Evolutionary conservation across 306 rosid genomes (phyloP), one percentile per base, ranked within the genome.

Genomic region (Fragaria iinumae): DNA sequence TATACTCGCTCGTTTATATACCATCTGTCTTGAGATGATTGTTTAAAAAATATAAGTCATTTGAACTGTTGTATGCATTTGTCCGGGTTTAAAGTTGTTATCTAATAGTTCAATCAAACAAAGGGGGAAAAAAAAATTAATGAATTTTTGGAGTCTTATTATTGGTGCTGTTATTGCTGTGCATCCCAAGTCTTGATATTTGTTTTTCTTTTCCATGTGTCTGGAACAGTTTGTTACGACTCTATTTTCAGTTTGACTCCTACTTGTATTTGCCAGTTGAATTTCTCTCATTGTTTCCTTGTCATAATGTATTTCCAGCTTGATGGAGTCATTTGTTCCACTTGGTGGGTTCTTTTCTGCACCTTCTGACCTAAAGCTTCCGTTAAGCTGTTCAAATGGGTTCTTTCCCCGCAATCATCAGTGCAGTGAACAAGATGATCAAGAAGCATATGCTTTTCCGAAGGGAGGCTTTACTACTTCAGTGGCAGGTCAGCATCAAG

Each of bases 301-400:
- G 76, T 83, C 72, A n/a, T 84, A 73, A 72, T 79, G 41, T 32
- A 17, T 77, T 73, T 72, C 56, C 99, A 96, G 99, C 88, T 88
- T 96, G 79, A 89, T 92, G 98, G 93, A 91, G 66, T 91, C 99
- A 49, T 96, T 96, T 84, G 93, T 96, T 70, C 99, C 99, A 32
- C 85, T 96, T 66, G 98, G 97, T 44, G 99, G 99, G 67, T 93
- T 96, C 88, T 96, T 96, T 73, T 78, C 97, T 45, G 84, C 97
- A n/a, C 93, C 92, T 70, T 81, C 97, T 76, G 98, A 92, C 79
- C 64, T 85, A 29, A 90, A 80, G 84, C 74, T 84, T 80, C 84
- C 91, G 18, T 72, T 79, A 60, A 82, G 75, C 78, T 73, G 87
- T 56, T 78, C 98, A 11, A 74, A 69, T 73, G 87, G 72, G 71